Base-by-base conservation (phyloP, 306 rosid genomes). In the Pterocarpus macrocarpus region DNA sequence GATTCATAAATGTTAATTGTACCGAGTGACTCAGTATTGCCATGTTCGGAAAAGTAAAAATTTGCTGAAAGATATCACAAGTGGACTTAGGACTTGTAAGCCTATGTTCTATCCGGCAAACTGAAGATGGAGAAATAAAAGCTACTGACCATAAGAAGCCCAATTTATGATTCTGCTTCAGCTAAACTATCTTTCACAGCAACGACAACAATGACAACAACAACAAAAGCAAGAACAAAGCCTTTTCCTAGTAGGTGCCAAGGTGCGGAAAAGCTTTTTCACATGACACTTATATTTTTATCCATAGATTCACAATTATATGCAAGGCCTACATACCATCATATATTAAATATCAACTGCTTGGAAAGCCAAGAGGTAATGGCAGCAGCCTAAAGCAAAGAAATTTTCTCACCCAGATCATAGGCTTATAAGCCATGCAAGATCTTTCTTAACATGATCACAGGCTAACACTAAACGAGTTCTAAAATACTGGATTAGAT, bases 1-100 rank as follows among this genome's bases (percentile, higher is more conserved):
- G 49, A 80, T 74, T 69, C 59, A 81, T 55, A 44, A 70, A 75
- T 63, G 61, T 71, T 36, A 64, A 75, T 55, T 47, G 34, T 33
- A 74, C 53, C 12, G n/a, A 74, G 55, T 79, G 77, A 53, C 64
- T 49, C 17, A n/a, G 36, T 55, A 41, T 62, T 80, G 35, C 49
- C 78, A 41, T 80, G 17, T 55, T 57, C 16, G 69, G 34, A 58
- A 64, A 77, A 70, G 56, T 43, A 82, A 45, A 49, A 17, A 30
- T 44, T 71, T 32, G 41, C 58, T 63, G 22, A 70, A 61, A 64
- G 38, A 70, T 64, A 80, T 65, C 55, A 75, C 34, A 74, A 47
- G 71, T 35, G n/a, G 50, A 38, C 32, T 3, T 1, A 17, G n/a
- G 50, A 38, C 32, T 3, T 1, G 34, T 49, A 75, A 49, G 61